Evolutionary conservation across 306 rosid species (phyloP).

Genomic region (Lotus japonicus): DNA sequence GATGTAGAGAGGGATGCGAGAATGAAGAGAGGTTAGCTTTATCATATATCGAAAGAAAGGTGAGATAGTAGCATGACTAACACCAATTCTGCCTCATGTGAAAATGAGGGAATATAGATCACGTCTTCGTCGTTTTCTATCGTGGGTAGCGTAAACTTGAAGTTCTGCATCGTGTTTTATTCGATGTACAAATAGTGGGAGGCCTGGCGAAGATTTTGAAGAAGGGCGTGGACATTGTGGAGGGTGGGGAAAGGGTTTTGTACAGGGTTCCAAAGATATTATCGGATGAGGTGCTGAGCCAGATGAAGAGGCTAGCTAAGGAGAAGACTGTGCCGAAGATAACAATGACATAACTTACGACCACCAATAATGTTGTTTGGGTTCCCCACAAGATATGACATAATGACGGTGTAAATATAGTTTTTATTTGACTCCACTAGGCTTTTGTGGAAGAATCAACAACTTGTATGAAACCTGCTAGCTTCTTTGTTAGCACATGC

Average conservation of each 20-base stretch:
- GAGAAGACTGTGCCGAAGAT: conserved; percentile 58
- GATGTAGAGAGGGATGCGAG: too few relatives aligned
- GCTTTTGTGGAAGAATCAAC: conserved; percentile 79
- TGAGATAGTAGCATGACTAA: too few relatives aligned
- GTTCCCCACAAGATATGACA: conserved; percentile 85
- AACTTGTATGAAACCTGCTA: conserved; percentile 85
- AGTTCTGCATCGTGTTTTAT: conserved; percentile 72
- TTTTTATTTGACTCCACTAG: conserved; percentile 88
- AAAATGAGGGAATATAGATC: too few relatives aligned
- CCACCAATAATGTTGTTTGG: conserved; percentile 72
- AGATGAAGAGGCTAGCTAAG: conserved; percentile 74
- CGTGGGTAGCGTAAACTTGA: conserved; percentile 35
- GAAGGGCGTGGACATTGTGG: conserved; percentile 80
- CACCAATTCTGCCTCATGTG: too few relatives aligned
- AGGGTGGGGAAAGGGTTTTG: conserved; percentile 65
- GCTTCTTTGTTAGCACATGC: conserved; percentile 88
- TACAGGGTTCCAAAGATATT: conserved; percentile 83
- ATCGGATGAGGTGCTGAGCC: conserved; percentile 47
- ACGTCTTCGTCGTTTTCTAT: neutral
- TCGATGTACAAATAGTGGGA: conserved; percentile 96
- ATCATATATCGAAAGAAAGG: too few relatives aligned
- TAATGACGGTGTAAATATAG: conserved; percentile 96
- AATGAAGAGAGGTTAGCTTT: too few relatives aligned
- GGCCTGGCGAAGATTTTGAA: conserved; percentile 68
- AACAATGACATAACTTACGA: conserved; percentile 47